A percentile compares a stretch with the other conserved stretches of the same genome.
Evolutionary conservation across 1,284 basidiomycete genomes (phyloP).

Genomic region (Ganoderma sinense): DNA sequence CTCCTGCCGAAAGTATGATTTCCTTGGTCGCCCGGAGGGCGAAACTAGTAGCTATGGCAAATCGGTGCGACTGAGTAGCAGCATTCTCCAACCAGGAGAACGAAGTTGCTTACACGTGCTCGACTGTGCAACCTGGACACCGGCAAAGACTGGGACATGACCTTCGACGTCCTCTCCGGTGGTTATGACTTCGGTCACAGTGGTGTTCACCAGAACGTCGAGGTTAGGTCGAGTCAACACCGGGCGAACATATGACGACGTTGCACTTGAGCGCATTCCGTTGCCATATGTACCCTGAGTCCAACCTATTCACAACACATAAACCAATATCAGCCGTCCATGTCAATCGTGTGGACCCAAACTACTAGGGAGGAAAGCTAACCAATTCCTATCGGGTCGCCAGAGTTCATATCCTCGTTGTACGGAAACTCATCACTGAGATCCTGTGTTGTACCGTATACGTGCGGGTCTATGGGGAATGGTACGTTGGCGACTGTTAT

Average conservation of each 20-base stretch:
- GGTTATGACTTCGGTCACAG: slow-evolving; percentile 47
- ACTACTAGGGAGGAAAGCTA: no score
- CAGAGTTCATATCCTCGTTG: slow-evolving; percentile 48
- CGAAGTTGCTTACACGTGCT: slow-evolving; percentile 25
- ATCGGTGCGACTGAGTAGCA: neutral
- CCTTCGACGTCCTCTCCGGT: slow-evolving; percentile 25
- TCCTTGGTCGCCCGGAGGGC: slow-evolving; percentile 32
- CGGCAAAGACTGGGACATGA: slow-evolving; percentile 38
- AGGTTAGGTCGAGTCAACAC: slow-evolving; percentile 46
- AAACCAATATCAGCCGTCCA: neutral
- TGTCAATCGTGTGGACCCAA: neutral
- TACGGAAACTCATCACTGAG: slow-evolving; percentile 44
- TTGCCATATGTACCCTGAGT: slow-evolving; percentile 31
- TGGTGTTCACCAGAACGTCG: slow-evolving; percentile 50
- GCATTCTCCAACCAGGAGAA: neutral
- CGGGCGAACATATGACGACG: slow-evolving; percentile 42
- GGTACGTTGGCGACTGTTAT: slow-evolving; percentile 45
- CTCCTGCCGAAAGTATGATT: slow-evolving; percentile 39
- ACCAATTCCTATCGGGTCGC: slow-evolving; percentile 48
- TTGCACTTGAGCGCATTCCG: slow-evolving; percentile 42
- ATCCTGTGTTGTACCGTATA: slow-evolving; percentile 43
- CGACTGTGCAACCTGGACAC: slow-evolving; percentile 42
- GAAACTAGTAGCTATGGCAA: neutral
- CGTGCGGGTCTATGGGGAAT: slow-evolving; percentile 40
- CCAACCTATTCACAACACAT: slow-evolving; percentile 40